Evolutionary conservation across 768 basidiomycete species (phyloP), one percentile per base, ranked within the genome.

Genomic region (Xerocomus potaroensis): DNA sequence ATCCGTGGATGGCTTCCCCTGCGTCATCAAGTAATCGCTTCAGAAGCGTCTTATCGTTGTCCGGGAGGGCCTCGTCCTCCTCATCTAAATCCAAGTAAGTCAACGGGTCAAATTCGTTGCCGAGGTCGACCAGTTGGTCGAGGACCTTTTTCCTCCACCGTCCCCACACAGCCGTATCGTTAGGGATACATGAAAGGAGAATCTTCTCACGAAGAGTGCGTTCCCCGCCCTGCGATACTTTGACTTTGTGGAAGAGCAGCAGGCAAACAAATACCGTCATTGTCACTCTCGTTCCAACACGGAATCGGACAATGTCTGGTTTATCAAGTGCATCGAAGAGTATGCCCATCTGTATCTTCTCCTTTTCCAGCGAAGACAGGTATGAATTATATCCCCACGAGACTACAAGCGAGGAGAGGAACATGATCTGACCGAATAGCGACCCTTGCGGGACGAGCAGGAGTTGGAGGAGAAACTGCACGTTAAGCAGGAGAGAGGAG

Each of bases 371-470:
- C 3, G 61, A 64, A 3, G 67, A 61, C 4, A 67, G 53, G 37
- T 58, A 69, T 0, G 60, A 56, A 32, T 67, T 70, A 21, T 70
- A 67, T 5, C 16, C 43, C 69, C 69, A 70, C 0, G 69, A 70
- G 1, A 55, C 53, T 4, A 44, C 56, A 34, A 70, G 54, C 8
- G 66, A 60, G 9, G 44, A 10, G 22, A 66, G 43, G 42, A 70
- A 69, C 64, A 70, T n/a, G n/a, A n/a, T 47, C 38, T 69, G 69
- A 4, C 69, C 69, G 11, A 70, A 70, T 3, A 69, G 57, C 2
- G 51, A 29, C 8, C 60, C 60, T 49, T 65, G 65, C 0, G 69
- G 68, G 27, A 68, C n/a, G n/a, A n/a, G n/a, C n/a, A n/a, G n/a
- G n/a, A n/a, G n/a, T n/a, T n/a, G 69, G n/a, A n/a, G n/a, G n/a